A percentile compares a stretch with the other conserved stretches of the same genome.
These are phyloP conservation scores for Fulvia fulva DNA, from an alignment of 2,329 filamentous ascomycete genomes.

Conservation along the genomic window DNA sequence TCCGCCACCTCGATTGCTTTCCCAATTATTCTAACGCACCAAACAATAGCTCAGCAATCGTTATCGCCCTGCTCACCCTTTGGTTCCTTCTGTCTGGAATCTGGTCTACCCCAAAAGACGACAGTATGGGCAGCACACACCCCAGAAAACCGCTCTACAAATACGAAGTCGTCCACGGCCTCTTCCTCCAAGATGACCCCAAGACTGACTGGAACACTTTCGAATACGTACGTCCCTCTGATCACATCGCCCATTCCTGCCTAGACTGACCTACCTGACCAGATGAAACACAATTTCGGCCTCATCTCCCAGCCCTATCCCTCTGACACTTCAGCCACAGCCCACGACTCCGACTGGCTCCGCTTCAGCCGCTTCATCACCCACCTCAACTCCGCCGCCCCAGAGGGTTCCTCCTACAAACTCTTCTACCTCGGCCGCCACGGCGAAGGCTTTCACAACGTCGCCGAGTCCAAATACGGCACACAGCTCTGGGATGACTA, in stretches of 20 bases:
- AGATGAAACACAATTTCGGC: conserved; percentile 41
- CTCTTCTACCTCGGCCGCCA: conserved; percentile 67
- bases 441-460: conserved; percentile 61
- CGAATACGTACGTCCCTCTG: conserved; percentile 42
- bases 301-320: conserved; percentile 45
- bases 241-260: background rate
- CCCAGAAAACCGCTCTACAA: conserved; percentile 9
- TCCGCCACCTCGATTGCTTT: background rate
- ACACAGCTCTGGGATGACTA: conserved; percentile 66
- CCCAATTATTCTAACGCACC: background rate
- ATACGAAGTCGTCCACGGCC: conserved; percentile 41
- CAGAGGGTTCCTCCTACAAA: conserved; percentile 55
- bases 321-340: conserved; percentile 19
- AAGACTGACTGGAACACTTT: conserved; percentile 45
- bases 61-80: background rate
- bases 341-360: conserved; percentile 56
- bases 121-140: background rate
- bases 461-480: conserved; percentile 63
- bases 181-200: conserved; percentile 51
- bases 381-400: conserved; percentile 46
- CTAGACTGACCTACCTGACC: background rate
- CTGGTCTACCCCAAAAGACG: background rate
- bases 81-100: background rate
- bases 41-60: background rate
- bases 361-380: conserved; percentile 58